Evolutionary conservation across 495 filamentous ascomycete species (phyloP), one percentile per base, ranked within the genome.

Genomic region (Staphylotrichum longicolle): DNA sequence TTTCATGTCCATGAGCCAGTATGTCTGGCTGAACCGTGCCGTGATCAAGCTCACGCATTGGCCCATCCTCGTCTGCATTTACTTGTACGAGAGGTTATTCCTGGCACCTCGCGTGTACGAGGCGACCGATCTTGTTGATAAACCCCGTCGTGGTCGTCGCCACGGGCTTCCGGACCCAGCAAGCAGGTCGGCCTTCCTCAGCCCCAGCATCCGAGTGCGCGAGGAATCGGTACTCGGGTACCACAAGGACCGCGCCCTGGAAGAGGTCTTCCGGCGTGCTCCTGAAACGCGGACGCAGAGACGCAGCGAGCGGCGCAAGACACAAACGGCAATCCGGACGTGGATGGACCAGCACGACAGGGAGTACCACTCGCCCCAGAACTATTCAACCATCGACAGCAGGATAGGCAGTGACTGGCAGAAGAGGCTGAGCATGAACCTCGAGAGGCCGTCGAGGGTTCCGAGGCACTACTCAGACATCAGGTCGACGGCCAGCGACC

Each of bases 21-120:
- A 90, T 64, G 86, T 96, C 61, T 82, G 83, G 60, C 68, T 96
- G 44, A 98, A 96, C 67, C 85, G 93, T 41, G 87, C 85, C 0
- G 83, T 92, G 56, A 96, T 98, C 76, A 96, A 96, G 70, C 70
- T 88, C 46, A 96, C 93, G 0, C 93, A 98, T 72, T 86, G 92
- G 60, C 92, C 92, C 2, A 82, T 98, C 8, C 74, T 96, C 30
- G 89, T 92, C 67, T 80, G 85, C 46, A 94, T 98, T 39, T 96
- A 87, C 61, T 67, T 88, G 33, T 98, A 98, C 70, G 93, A 98
- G 72, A 89, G 86, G 58, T 77, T 85, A 7, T 82, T 91, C 33
- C 78, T 98, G 20, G 84, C 86, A 14, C 75, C 82, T 10, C 79
- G 81, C 12, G 83, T 91, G 30, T 88, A 92, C 59, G 89, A 90